A percentile compares a stretch with the other conserved stretches of the same genome.
Conservation (phyloP, 495 filamentous ascomycete genomes). For the Cercophora samala region DNA sequence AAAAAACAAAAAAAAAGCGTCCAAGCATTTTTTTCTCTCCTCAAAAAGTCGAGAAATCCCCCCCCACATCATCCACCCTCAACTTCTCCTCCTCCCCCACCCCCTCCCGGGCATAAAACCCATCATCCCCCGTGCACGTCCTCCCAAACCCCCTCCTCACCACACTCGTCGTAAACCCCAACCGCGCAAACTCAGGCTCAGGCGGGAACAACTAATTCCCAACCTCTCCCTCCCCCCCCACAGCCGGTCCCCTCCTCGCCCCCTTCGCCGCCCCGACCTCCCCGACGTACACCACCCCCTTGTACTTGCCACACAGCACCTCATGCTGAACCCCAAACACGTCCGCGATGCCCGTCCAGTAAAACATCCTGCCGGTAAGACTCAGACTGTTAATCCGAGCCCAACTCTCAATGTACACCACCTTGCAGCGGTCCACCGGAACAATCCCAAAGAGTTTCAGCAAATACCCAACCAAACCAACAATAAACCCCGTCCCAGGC, state of each 20-base stretch:
- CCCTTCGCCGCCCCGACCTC: conserved; percentile 10
- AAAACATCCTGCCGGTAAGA: conserved; percentile 71
- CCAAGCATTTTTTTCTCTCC: too few species aligned
- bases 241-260: neutral
- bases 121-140: too few species aligned
- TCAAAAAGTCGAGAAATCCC: too few species aligned
- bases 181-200: too few species aligned
- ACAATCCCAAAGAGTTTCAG: conserved; percentile 58
- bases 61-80: too few species aligned
- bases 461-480: conserved; percentile 64
- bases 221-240: conserved; percentile 3
- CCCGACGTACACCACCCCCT: conserved; percentile 16
- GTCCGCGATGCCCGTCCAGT: conserved; percentile 39
- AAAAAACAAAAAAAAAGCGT: too few species aligned
- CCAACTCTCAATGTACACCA: conserved; percentile 90
- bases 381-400: conserved; percentile 77
- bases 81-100: too few species aligned
- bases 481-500: conserved; percentile 78
- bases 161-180: too few species aligned
- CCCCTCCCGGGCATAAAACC: too few species aligned
- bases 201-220: neutral
- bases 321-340: conserved; percentile 43
- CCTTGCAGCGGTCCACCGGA: conserved; percentile 44
- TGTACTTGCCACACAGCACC: conserved; percentile 18
- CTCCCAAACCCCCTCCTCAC: too few species aligned